Conservation (phyloP, 116 monocot genomes). For the Dioscorea cayenensis region DNA sequence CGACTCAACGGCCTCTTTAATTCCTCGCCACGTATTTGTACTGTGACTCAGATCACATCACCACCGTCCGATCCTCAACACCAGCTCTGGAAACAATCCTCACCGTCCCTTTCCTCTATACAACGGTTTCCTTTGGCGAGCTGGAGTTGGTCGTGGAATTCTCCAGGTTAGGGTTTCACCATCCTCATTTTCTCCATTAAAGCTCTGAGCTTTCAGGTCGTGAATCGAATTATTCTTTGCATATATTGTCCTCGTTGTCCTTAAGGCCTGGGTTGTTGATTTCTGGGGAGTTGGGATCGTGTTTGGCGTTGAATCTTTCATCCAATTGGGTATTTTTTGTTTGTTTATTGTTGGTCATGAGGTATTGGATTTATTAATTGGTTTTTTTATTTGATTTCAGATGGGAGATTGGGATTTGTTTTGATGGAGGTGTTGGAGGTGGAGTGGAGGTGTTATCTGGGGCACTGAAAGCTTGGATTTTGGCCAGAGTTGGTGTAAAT, state of each 20-base stretch:
- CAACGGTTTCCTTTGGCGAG: not conserved
- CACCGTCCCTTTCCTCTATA: not conserved
- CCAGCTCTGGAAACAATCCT: not conserved
- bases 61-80: not conserved
- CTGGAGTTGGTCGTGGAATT: not conserved
- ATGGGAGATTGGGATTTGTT: not conserved
- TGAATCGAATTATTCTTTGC: not conserved
- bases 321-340: not conserved
- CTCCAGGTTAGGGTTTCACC: constrained; percentile 1
- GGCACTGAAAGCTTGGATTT: constrained; percentile 1
- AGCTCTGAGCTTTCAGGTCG: too few species aligned
- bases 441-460: constrained; percentile 2
- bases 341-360: not conserved
- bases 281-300: not conserved
- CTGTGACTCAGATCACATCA: not conserved
- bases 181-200: not conserved
- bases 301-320: not conserved
- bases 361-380: not conserved
- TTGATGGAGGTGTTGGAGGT: not conserved
- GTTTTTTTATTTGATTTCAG: not conserved
- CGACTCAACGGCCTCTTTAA: not conserved
- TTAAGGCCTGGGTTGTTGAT: not conserved
- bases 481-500: constrained; percentile 19
- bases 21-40: not conserved
- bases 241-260: not conserved